Evolutionary conservation across 805 yeast genomes (phyloP).

Genomic region (Hagleromyces aurorensis): DNA sequence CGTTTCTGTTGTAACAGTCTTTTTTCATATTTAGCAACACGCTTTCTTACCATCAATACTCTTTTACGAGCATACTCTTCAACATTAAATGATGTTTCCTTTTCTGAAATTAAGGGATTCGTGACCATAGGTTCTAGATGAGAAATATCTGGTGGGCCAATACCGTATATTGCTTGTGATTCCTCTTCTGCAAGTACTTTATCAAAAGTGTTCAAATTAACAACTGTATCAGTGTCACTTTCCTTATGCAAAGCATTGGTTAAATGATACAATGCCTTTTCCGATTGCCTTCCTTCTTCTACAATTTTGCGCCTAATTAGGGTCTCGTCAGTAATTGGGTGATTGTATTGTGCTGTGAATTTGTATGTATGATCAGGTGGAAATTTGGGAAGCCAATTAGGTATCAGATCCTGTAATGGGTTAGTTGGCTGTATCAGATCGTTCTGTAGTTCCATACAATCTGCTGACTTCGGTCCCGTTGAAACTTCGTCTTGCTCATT

Average conservation of each 20-base stretch:
- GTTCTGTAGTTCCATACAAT: slow-evolving; percentile 6
- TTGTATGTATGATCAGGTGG: slow-evolving; percentile 94
- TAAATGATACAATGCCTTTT: slow-evolving; percentile 49
- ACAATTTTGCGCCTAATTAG: slow-evolving; percentile 63
- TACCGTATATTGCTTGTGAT: slow-evolving; percentile 9
- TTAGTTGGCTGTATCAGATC: slow-evolving; percentile 46
- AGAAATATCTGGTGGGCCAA: slow-evolving; percentile 4
- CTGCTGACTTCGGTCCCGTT: slow-evolving; percentile 5
- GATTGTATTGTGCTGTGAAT: slow-evolving; percentile 61
- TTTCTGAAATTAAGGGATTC: not conserved
- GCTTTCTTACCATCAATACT: slow-evolving; percentile 30
- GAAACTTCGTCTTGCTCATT: slow-evolving; percentile 1
- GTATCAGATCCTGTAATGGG: slow-evolving; percentile 41
- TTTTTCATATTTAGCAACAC: slow-evolving; percentile 23
- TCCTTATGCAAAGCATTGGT: slow-evolving; percentile 1
- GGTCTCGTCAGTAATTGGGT: slow-evolving; percentile 60
- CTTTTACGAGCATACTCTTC: slow-evolving; percentile 49
- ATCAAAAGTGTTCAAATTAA: slow-evolving; percentile 5
- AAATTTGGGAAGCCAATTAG: slow-evolving; percentile 73
- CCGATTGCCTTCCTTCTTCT: slow-evolving; percentile 75
- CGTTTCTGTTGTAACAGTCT: slow-evolving; percentile 14
- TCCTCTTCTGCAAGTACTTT: slow-evolving; percentile 12
- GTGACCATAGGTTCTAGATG: slow-evolving; percentile 6
- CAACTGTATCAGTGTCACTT: slow-evolving; percentile 4
- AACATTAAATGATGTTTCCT: slow-evolving; percentile 40